Evolutionary conservation across 2,329 filamentous ascomycete species (phyloP).

Genomic region (Xylariomycetidae sp.): DNA sequence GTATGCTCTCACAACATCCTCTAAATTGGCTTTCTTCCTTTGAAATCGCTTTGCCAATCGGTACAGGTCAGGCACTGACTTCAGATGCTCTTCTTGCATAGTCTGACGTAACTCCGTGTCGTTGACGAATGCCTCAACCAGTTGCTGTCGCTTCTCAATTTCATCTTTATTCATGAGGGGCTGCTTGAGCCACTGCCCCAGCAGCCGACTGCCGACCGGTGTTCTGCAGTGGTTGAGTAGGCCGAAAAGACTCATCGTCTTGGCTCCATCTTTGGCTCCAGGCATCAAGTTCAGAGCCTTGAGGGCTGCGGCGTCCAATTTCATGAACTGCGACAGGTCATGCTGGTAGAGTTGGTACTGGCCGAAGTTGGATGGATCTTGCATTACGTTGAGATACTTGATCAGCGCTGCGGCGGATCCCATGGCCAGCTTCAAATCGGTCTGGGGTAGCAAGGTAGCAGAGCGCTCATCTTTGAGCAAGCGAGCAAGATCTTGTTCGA

Average conservation of each 20-base stretch:
- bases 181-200: slow-evolving; percentile 97
- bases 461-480: slow-evolving; percentile 83
- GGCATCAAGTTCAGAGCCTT: slow-evolving; percentile 97
- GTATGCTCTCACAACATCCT: slow-evolving; percentile 93
- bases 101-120: slow-evolving; percentile 92
- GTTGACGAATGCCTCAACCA: slow-evolving; percentile 90
- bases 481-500: slow-evolving; percentile 88
- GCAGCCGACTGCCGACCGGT: slow-evolving; percentile 79
- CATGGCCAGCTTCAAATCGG: slow-evolving; percentile 93
- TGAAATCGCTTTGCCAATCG: slow-evolving; percentile 93
- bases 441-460: slow-evolving; percentile 74
- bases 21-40: slow-evolving; percentile 80
- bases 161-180: slow-evolving; percentile 87
- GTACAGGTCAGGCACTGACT: slow-evolving; percentile 90
- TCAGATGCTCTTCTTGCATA: slow-evolving; percentile 93
- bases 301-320: slow-evolving; percentile 88
- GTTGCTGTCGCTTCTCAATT: slow-evolving; percentile 85
- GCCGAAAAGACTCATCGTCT: slow-evolving; percentile 94
- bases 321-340: slow-evolving; percentile 96
- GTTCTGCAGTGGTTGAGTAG: slow-evolving; percentile 97
- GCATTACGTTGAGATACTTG: slow-evolving; percentile 86
- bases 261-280: slow-evolving; percentile 87
- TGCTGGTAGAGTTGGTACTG: slow-evolving; percentile 98
- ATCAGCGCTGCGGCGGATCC: slow-evolving; percentile 89
- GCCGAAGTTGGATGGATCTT: slow-evolving; percentile 91